phyloP scores from a whole-genome alignment of 2,329 filamentous ascomycete species.

The Phialemoniopsis sp. region DNA sequence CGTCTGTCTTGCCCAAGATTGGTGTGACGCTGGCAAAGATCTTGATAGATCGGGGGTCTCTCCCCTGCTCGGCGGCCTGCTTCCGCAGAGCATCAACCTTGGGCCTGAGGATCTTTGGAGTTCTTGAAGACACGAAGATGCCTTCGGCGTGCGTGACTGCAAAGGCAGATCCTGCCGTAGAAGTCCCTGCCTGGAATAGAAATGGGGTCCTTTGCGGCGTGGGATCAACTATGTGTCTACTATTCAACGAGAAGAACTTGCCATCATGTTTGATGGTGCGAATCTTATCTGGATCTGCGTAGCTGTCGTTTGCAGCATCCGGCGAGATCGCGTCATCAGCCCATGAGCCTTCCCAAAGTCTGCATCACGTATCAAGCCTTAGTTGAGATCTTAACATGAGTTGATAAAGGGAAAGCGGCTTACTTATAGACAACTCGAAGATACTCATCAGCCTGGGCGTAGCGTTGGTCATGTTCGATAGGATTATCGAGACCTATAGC shows the following conservation, averaged over 20 bases:
- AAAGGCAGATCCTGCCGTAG: conserved; percentile 60
- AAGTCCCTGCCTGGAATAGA: conserved; percentile 67
- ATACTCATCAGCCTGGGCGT: conserved; percentile 59
- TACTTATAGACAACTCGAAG: conserved; percentile 59
- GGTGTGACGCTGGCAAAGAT: conserved; percentile 64
- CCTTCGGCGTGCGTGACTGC: conserved; percentile 68
- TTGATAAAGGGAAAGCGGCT: no score
- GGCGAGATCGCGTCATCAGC: conserved; percentile 51
- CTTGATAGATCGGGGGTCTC: conserved; percentile 60
- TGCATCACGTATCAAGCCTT: no score
- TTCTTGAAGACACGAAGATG: conserved; percentile 58
- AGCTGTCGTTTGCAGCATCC: conserved; percentile 48
- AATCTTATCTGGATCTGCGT: conserved; percentile 54
- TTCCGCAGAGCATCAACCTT: conserved; percentile 48
- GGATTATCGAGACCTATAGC: no score
- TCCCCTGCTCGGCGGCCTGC: conserved; percentile 60
- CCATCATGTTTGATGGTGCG: conserved; percentile 57
- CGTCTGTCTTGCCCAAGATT: conserved; percentile 60
- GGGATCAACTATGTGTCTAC: conserved; percentile 63
- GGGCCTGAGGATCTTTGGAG: conserved; percentile 25
- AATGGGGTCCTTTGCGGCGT: conserved; percentile 65
- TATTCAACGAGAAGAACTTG: conserved; percentile 47
- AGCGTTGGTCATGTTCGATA: conserved; percentile 60
- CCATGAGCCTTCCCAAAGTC: conserved; percentile 39
- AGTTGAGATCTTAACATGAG: no score